Conservation (phyloP, 169 alveolate genomes). For the Plasmodium gaboni region DNA sequence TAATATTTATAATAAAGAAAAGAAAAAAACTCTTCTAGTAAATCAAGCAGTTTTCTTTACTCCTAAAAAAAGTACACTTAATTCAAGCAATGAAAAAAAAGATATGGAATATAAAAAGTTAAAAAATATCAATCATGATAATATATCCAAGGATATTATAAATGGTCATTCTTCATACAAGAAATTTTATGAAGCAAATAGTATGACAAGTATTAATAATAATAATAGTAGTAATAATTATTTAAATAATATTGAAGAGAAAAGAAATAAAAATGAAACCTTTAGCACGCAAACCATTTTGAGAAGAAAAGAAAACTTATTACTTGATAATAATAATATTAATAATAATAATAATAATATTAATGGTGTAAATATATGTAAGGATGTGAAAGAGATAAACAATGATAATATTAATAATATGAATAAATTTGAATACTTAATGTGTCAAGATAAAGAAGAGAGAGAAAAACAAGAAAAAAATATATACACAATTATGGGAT, state of each 20-base stretch:
- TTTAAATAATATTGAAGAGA: neutral
- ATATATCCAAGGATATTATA: constrained; percentile 1
- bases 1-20: constrained; percentile 5
- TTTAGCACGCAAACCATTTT: neutral
- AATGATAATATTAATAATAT: too few relatives aligned
- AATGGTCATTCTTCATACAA: neutral
- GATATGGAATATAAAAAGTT: constrained; percentile 32
- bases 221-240: neutral
- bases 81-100: constrained; percentile 64
- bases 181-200: neutral
- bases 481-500: too few relatives aligned
- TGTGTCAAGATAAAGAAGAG: too few relatives aligned
- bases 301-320: too few relatives aligned
- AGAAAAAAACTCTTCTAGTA: constrained; percentile 10
- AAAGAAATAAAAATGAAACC: neutral
- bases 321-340: neutral
- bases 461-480: too few relatives aligned
- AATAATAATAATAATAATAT: neutral
- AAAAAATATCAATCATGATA: constrained; percentile 25
- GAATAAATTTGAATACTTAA: too few relatives aligned
- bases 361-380: too few relatives aligned
- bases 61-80: constrained; percentile 31
- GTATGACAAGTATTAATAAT: constrained; percentile 1
- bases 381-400: too few relatives aligned
- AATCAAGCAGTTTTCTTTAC: constrained; percentile 60